phyloP scores from a whole-genome alignment of 345 rosid species.

The Hirschfeldia incana region DNA sequence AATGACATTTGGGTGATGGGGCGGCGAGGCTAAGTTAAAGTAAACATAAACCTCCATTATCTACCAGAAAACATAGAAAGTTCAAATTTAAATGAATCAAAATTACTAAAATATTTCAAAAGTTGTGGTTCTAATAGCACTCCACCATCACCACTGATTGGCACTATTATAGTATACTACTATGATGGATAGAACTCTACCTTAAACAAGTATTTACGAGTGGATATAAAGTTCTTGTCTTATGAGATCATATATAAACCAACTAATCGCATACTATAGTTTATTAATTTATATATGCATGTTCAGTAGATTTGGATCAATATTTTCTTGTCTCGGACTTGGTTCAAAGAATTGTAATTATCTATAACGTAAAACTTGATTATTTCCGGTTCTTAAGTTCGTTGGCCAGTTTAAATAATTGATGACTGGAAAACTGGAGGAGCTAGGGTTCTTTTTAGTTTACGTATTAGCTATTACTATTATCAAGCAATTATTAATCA shows the following conservation, averaged over 20 bases:
- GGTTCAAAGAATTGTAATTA: constrained; percentile 5
- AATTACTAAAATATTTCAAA: not conserved
- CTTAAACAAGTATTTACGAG: constrained; percentile 25
- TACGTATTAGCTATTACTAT: not conserved
- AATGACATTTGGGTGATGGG: constrained; percentile 43
- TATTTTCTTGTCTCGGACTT: constrained; percentile 8
- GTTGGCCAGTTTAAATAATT: not conserved
- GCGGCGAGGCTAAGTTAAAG: constrained; percentile 45
- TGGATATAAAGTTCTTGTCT: constrained; percentile 26
- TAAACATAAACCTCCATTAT: constrained; percentile 23
- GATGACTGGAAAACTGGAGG: not conserved
- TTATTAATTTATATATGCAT: constrained; percentile 8
- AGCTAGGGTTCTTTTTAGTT: constrained; percentile 9
- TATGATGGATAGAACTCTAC: constrained; percentile 6
- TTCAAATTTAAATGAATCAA: not conserved
- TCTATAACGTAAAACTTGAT: not conserved
- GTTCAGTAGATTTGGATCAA: constrained; percentile 13
- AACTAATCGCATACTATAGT: not conserved
- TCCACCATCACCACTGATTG: constrained; percentile 31
- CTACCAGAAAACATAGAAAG: constrained; percentile 9
- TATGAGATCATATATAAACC: constrained; percentile 10
- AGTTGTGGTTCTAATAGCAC: constrained; percentile 35
- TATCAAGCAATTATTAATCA: not conserved
- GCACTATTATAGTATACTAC: not conserved
- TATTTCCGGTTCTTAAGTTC: not conserved